Percentiles rank a stretch among this genome's conserved stretches.
Conservation (phyloP, 768 basidiomycete species). For the Boletus sp. region DNA sequence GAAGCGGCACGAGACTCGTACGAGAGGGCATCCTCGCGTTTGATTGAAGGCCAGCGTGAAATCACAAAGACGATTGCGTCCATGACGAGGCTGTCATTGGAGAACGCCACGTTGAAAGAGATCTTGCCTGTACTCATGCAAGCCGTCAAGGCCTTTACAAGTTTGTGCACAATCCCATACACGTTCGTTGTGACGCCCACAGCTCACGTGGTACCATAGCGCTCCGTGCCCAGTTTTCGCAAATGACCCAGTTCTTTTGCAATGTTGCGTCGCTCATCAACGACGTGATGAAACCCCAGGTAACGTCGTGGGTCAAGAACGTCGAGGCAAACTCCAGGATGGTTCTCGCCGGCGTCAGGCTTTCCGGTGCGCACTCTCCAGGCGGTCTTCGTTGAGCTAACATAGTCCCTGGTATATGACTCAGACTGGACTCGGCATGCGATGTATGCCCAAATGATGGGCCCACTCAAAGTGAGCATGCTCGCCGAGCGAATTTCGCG, state of each 20-base stretch:
- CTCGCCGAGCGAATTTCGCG: constrained; percentile 17
- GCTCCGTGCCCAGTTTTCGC: constrained; percentile 18
- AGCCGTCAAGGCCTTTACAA: constrained; percentile 17
- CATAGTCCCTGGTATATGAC: neutral
- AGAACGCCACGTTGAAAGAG: constrained; percentile 18
- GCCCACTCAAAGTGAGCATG: constrained; percentile 24
- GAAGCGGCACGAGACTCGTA: constrained; percentile 17
- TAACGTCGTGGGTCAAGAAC: constrained; percentile 14
- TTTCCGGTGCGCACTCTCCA: constrained; percentile 1
- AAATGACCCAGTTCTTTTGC: constrained; percentile 17
- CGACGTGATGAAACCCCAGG: constrained; percentile 20
- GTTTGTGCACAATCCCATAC: neutral
- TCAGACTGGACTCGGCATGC: constrained; percentile 15
- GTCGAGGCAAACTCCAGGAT: constrained; percentile 13
- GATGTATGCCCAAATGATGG: constrained; percentile 23
- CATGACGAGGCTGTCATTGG: constrained; percentile 18
- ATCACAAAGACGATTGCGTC: constrained; percentile 17
- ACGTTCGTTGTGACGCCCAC: neutral
- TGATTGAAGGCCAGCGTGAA: constrained; percentile 19
- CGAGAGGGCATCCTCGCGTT: constrained; percentile 7
- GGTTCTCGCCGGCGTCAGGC: constrained; percentile 17
- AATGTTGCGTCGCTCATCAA: constrained; percentile 17
- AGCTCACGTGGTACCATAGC: neutral
- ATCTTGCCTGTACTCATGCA: constrained; percentile 17
- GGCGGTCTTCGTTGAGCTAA: neutral